phyloP scores from a whole-genome alignment of 1,284 basidiomycete genomes.

The Wolfiporia cocos region DNA sequence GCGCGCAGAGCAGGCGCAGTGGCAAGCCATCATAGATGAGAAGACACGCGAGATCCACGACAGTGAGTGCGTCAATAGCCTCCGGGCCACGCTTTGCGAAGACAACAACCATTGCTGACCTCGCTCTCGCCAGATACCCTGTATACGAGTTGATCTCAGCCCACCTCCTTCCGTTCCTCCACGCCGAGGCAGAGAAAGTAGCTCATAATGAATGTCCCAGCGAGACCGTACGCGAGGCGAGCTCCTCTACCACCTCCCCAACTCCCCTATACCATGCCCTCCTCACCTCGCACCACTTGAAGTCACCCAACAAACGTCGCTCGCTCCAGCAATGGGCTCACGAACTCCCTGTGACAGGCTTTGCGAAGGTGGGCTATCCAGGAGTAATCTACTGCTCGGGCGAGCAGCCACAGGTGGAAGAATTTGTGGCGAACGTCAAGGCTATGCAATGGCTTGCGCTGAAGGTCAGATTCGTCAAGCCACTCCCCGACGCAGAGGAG shows the following conservation, averaged over 20 bases:
- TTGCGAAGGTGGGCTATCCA: slow-evolving; percentile 71
- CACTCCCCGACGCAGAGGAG: slow-evolving; percentile 16
- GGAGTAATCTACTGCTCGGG: slow-evolving; percentile 71
- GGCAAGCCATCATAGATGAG: slow-evolving; percentile 39
- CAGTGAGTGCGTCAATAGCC: slow-evolving; percentile 43
- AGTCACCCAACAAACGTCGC: slow-evolving; percentile 63
- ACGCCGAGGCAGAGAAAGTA: slow-evolving; percentile 26
- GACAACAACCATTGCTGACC: background rate
- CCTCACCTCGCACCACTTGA: slow-evolving; percentile 69
- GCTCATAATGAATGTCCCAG: background rate
- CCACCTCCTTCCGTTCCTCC: slow-evolving; percentile 53
- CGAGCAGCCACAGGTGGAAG: slow-evolving; percentile 41
- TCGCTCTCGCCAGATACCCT: slow-evolving; percentile 40
- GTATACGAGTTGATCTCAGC: slow-evolving; percentile 52
- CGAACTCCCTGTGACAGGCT: slow-evolving; percentile 52
- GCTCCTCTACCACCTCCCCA: background rate
- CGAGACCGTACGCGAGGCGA: too few relatives aligned
- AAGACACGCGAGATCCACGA: slow-evolving; percentile 36
- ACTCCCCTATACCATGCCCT: slow-evolving; percentile 46
- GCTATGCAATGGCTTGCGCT: slow-evolving; percentile 77
- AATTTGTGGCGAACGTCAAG: slow-evolving; percentile 63
- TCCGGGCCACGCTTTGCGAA: background rate
- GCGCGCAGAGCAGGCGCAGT: slow-evolving; percentile 45
- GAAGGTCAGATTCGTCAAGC: slow-evolving; percentile 54
- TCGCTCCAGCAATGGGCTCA: slow-evolving; percentile 55